Conservation (phyloP, 208 protist genomes). For the Leishmania mexicana region DNA sequence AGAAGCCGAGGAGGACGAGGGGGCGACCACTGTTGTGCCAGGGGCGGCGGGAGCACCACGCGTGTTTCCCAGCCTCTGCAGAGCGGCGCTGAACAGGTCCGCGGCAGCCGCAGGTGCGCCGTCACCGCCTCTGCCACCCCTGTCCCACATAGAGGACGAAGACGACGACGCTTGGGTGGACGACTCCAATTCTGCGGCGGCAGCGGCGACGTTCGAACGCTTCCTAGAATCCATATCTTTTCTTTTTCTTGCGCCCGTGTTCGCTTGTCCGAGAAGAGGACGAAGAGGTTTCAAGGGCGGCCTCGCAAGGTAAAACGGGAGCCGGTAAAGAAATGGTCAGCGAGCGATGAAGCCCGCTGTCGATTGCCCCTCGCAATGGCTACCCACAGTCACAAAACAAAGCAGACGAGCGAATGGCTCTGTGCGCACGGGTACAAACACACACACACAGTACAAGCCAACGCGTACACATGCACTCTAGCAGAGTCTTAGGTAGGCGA, state of each 20-base stretch:
- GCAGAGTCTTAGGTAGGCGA: neutral
- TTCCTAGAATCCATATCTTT: neutral
- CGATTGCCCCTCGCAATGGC: neutral
- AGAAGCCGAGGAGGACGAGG: neutral
- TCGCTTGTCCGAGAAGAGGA: neutral
- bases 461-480: neutral
- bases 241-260: neutral
- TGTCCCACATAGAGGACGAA: slow-evolving; percentile 5
- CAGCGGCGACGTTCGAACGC: neutral
- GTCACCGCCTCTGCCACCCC: neutral
- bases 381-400: neutral
- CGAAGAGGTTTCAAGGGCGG: neutral
- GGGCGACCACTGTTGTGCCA: neutral
- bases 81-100: slow-evolving; percentile 8
- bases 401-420: neutral
- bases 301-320: neutral
- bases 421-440: neutral
- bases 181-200: neutral
- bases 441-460: neutral
- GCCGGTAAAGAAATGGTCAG: neutral
- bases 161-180: neutral
- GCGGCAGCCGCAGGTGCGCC: neutral
- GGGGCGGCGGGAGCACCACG: neutral
- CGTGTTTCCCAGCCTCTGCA: slow-evolving; percentile 4
- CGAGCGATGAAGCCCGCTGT: neutral